A percentile compares a stretch with the other conserved stretches of the same genome.
Evolutionary conservation across 345 rosid genomes (phyloP).

Genomic region (Syzygium oleosum): DNA sequence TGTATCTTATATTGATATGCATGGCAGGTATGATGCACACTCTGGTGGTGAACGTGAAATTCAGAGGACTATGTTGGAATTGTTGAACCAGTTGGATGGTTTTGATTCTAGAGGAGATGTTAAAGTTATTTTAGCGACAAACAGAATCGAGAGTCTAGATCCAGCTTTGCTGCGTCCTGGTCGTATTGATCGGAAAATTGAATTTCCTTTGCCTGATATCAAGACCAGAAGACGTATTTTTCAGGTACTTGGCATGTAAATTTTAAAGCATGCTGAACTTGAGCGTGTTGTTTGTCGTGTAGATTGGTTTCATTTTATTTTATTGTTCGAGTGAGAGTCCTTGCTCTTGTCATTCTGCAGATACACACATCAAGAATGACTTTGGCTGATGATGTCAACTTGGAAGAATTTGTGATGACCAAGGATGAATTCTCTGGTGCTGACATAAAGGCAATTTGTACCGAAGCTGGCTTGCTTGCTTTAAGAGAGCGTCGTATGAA

Average conservation of each 20-base stretch:
- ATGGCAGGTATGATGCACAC: conserved; percentile 74
- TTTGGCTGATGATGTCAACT: conserved; percentile 88
- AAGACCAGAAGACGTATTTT: conserved; percentile 96
- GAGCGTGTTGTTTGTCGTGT: background rate
- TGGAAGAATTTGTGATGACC: conserved; percentile 98
- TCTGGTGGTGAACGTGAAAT: conserved; percentile 99
- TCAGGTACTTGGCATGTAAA: conserved; percentile 42
- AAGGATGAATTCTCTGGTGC: conserved; percentile 99
- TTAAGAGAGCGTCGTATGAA: conserved; percentile 95
- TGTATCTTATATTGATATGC: background rate
- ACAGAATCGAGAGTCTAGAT: conserved; percentile 92
- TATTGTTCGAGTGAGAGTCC: background rate
- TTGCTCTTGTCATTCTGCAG: conserved; percentile 16
- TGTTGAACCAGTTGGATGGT: conserved; percentile 92
- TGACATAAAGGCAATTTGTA: conserved; percentile 94
- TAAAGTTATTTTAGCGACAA: conserved; percentile 93
- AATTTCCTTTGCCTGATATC: conserved; percentile 97
- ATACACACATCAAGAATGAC: conserved; percentile 98
- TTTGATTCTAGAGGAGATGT: conserved; percentile 98
- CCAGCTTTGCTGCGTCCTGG: conserved; percentile 98
- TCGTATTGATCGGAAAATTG: conserved; percentile 90
- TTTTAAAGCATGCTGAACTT: background rate
- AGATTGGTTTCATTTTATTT: background rate
- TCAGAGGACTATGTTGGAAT: conserved; percentile 97
- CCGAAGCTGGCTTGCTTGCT: conserved; percentile 97